Evolutionary conservation across 208 protist genomes (phyloP), one percentile per base, ranked within the genome.

Genomic region (Crithidia thermophila): DNA sequence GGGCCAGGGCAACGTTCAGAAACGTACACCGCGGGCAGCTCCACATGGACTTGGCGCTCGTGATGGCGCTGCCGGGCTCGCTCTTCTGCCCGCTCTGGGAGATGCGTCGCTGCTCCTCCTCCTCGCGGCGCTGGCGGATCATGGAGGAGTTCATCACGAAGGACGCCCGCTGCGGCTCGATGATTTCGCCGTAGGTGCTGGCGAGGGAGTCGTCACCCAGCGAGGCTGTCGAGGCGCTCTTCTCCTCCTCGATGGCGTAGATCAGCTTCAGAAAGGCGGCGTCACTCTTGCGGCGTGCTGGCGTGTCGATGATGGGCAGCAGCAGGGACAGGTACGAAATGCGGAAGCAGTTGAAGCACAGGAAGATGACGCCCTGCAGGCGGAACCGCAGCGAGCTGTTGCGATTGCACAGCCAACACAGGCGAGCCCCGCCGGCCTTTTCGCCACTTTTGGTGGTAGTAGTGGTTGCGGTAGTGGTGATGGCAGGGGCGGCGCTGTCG

Each of bases 301-400:
- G 67, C 1, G 70, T 83, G 66, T 89, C 63, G 51, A 94, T 79
- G 51, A 72, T 58, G 8, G 88, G 85, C 23, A 90, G 67, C 28
- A 90, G 62, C 14, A 83, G 59, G 20, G 62, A 60, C 8, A 79
- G 51, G 56, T 89, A 87, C 5, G 79, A 79, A 21, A 67, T 73
- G 14, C 84, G 88, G 63, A 90, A 84, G 67, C 88, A 94, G 9
- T 45, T 42, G 40, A 92, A 92, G 62, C 88, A 94, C 23, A 94
- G 77, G 16, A 53, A 51, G 40, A 71, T 88, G 6, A 60, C 59
- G 10, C 84, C 76, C 28, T 70, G 52, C 25, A 82, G 58, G 23
- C 63, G 73, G 39, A 90, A 88, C 5, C 74, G 77, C 39, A 75
- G 69, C 10, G 62, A 58, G 16, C 75, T 61, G 25, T 66, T 55